Evolutionary conservation across 257 asterid genomes (phyloP).

Genomic region (Solanum lycopersicoides): DNA sequence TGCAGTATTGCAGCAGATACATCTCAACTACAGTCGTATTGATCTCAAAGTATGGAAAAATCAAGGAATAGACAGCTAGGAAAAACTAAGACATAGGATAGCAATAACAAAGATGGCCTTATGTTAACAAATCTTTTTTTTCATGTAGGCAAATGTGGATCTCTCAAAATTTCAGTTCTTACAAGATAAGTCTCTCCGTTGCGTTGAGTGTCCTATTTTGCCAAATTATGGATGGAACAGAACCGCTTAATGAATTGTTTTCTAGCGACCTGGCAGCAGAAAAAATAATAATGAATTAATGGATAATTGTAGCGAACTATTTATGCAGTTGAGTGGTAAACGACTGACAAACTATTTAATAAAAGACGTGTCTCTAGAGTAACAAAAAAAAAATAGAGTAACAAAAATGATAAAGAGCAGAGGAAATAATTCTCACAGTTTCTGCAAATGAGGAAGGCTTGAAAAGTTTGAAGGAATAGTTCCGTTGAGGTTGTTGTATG

Average conservation of each 20-base stretch:
- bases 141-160: not conserved
- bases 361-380: not conserved
- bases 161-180: conserved; percentile 21
- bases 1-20: conserved; percentile 24
- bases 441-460: conserved; percentile 67
- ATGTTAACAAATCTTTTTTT: not conserved
- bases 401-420: not conserved
- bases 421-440: conserved; percentile 47
- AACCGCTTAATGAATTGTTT: conserved; percentile 67
- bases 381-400: not conserved
- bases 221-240: conserved; percentile 81
- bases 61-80: not conserved
- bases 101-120: not conserved
- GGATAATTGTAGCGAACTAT: not conserved
- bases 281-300: not conserved
- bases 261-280: conserved; percentile 60
- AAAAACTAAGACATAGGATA: not conserved
- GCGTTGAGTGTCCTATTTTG: conserved; percentile 51
- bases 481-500: conserved; percentile 71
- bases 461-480: conserved; percentile 73
- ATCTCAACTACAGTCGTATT: not conserved
- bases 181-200: conserved; percentile 58
- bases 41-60: not conserved
- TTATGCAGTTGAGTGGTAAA: not conserved
- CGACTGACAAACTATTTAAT: not conserved